These are phyloP conservation scores for Pyrus bretschneideri DNA, from an alignment of 306 rosid species.

Conservation along the genomic window DNA sequence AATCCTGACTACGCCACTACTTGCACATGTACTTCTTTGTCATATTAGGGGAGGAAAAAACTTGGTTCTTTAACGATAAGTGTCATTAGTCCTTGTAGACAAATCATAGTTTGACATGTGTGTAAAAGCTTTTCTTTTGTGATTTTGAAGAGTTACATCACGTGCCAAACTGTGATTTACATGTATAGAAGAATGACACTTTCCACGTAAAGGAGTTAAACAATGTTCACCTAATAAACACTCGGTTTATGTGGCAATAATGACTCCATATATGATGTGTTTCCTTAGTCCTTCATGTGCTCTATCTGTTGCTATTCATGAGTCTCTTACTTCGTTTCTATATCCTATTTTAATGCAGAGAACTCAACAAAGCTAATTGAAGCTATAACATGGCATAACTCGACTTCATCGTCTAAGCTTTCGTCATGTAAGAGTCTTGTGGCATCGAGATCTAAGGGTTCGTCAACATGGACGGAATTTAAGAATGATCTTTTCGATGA, in stretches of 20 bases:
- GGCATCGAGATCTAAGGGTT: conserved; percentile 50
- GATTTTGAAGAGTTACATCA: background rate
- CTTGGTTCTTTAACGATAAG: too few relatives aligned
- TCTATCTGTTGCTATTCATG: background rate
- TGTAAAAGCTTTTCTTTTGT: background rate
- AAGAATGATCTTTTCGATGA: conserved; percentile 77
- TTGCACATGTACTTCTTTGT: conserved; percentile 1
- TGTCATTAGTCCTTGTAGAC: background rate
- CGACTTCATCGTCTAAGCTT: conserved; percentile 51
- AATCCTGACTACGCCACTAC: too few relatives aligned
- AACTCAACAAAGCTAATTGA: conserved; percentile 80
- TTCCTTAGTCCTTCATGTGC: background rate
- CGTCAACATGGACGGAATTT: conserved; percentile 68
- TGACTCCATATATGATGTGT: background rate
- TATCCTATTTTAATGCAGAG: conserved; percentile 46
- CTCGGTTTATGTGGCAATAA: background rate
- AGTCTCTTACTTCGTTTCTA: background rate
- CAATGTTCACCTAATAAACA: background rate
- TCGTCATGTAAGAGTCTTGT: conserved; percentile 85
- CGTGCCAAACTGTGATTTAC: background rate
- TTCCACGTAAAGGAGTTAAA: background rate
- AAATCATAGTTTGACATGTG: background rate
- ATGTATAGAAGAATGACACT: background rate
- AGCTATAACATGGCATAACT: conserved; percentile 68
- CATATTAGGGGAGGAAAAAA: background rate